A percentile compares a stretch with the other conserved stretches of the same genome.
Evolutionary conservation across 1,284 basidiomycete genomes (phyloP).

Genomic region (Puccinia polysora): DNA sequence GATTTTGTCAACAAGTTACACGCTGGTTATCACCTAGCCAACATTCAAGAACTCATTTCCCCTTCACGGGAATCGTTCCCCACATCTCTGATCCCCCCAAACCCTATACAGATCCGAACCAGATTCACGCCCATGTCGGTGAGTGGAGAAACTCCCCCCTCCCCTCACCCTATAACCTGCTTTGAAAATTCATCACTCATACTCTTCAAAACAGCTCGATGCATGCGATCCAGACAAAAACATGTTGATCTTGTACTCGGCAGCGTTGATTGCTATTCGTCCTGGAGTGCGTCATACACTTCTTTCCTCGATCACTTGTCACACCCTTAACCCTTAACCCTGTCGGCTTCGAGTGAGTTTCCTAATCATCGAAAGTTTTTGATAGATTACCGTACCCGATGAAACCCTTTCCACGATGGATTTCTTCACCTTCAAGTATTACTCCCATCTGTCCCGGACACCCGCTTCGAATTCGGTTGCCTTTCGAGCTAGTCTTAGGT

Average conservation of each 20-base stretch:
- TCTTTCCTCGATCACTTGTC: background rate
- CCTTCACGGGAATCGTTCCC: conserved; percentile 14
- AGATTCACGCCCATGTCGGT: conserved; percentile 55
- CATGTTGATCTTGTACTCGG: conserved; percentile 30
- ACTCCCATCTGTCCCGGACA: conserved; percentile 16
- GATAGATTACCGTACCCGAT: conserved; percentile 33
- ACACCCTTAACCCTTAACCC: background rate
- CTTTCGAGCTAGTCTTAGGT: conserved; percentile 30
- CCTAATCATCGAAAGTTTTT: background rate
- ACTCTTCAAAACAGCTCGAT: conserved; percentile 17
- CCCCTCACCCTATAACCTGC: background rate
- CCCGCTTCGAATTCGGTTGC: conserved; percentile 10
- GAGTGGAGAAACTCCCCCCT: conserved; percentile 56
- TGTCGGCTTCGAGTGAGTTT: background rate
- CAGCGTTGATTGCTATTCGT: conserved; percentile 27
- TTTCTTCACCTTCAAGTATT: conserved; percentile 35
- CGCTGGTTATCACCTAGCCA: conserved; percentile 62
- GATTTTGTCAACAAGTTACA: conserved; percentile 60
- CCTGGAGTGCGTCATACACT: conserved; percentile 11
- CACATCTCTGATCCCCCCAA: conserved; percentile 59
- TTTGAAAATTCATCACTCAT: conserved; percentile 18
- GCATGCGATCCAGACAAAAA: conserved; percentile 27
- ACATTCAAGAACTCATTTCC: conserved; percentile 54
- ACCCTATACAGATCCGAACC: conserved; percentile 55
- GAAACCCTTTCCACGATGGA: conserved; percentile 24